Conservation (phyloP, 768 basidiomycete genomes). For the Lyophyllum atratum region DNA sequence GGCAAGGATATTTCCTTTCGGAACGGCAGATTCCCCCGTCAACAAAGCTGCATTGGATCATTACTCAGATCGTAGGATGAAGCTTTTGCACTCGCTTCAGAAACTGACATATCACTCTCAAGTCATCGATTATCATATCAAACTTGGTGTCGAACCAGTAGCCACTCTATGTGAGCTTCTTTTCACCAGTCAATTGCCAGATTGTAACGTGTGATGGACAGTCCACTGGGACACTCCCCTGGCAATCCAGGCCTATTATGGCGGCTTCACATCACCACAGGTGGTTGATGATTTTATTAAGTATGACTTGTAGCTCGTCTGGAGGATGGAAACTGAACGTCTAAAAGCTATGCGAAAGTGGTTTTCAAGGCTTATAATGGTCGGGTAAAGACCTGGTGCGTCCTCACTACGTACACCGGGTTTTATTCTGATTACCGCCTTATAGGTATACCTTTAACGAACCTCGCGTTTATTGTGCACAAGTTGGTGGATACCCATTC, state of each 20-base stretch:
- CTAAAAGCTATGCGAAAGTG: conserved; percentile 45
- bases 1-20: conserved; percentile 53
- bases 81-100: not conserved
- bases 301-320: conserved; percentile 22
- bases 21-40: conserved; percentile 48
- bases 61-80: conserved; percentile 41
- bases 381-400: conserved; percentile 47
- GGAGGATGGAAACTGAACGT: not conserved
- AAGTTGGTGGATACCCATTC: conserved; percentile 41
- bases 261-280: conserved; percentile 46
- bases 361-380: conserved; percentile 52
- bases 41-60: conserved; percentile 48
- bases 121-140: conserved; percentile 49
- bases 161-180: conserved; percentile 47
- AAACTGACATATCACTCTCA: not conserved
- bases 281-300: conserved; percentile 51
- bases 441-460: conserved; percentile 57
- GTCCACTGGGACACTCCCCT: conserved; percentile 55
- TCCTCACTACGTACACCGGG: not conserved
- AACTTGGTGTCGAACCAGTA: conserved; percentile 44
- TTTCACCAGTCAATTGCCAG: not conserved
- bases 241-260: conserved; percentile 48
- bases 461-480: conserved; percentile 43
- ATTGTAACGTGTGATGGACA: conserved; percentile 14
- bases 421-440: not conserved